Percentiles rank a stretch among this genome's conserved stretches.
phyloP scores from a whole-genome alignment of 2,329 filamentous ascomycete genomes.

The Epichloe sibirici region DNA sequence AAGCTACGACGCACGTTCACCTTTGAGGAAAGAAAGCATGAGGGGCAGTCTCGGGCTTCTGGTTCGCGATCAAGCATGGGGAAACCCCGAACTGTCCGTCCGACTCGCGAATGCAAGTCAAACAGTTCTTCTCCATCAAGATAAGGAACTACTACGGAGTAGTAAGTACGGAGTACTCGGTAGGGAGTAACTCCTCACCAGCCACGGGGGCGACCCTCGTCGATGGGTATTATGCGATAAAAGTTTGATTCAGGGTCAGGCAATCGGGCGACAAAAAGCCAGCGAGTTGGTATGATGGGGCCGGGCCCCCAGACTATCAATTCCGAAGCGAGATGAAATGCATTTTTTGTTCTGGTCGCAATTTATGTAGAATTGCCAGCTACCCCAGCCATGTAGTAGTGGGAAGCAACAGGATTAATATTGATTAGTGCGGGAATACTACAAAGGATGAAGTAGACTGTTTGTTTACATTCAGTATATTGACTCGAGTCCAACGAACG shows the following conservation, averaged over 20 bases:
- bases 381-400: neutral
- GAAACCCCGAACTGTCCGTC: neutral
- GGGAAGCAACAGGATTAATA: neutral
- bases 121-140: neutral
- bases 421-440: neutral
- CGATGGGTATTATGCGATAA: neutral
- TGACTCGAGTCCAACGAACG: neutral
- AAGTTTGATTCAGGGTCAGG: neutral
- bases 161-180: neutral
- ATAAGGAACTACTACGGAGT: neutral
- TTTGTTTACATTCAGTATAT: neutral
- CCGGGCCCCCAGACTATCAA: slow-evolving; percentile 16
- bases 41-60: neutral
- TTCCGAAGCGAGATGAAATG: slow-evolving; percentile 20
- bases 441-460: neutral
- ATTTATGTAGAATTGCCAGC: neutral
- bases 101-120: slow-evolving; percentile 5
- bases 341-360: neutral
- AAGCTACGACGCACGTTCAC: neutral
- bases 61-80: neutral
- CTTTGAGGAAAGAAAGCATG: neutral
- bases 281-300: slow-evolving; percentile 4
- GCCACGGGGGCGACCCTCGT: neutral
- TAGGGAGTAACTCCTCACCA: neutral
- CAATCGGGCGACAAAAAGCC: neutral